Evolutionary conservation across 345 rosid species (phyloP).

Genomic region (Eucalyptus marginata): DNA sequence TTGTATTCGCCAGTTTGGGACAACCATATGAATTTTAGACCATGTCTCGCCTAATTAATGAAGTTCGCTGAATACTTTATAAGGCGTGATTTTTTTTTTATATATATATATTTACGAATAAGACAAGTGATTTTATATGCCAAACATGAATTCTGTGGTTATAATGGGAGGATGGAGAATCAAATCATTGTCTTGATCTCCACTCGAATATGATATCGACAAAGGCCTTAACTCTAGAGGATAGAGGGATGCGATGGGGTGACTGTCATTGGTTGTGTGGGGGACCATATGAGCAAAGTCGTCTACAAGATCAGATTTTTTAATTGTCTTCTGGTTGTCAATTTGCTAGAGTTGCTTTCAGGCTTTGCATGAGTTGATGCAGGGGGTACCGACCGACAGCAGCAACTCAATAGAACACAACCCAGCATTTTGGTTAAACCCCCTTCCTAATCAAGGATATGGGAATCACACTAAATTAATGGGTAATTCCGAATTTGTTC

Average conservation of each 20-base stretch:
- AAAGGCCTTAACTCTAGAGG: not conserved
- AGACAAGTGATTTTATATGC: not conserved
- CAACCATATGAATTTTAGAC: not conserved
- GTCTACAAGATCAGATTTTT: not conserved
- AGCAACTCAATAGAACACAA: not conserved
- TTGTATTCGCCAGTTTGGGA: fast-evolving
- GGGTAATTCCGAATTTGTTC: not conserved
- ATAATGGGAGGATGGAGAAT: not conserved
- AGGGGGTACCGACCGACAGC: not conserved
- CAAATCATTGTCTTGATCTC: not conserved
- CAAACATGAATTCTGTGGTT: not conserved
- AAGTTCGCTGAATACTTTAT: not conserved
- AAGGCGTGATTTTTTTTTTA: not conserved
- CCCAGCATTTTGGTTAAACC: not conserved
- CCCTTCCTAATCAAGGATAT: not conserved
- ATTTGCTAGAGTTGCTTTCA: not conserved
- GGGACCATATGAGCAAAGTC: not conserved
- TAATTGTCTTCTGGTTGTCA: not conserved
- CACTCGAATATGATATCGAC: not conserved
- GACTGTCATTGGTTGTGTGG: not conserved
- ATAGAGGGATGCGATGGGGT: not conserved
- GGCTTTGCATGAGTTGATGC: not conserved
- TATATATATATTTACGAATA: fast-evolving
- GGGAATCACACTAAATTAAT: not conserved
- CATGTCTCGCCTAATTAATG: fast-evolving